Base-by-base conservation (phyloP, 2,329 filamentous ascomycete species). In the Aspergillus fumigatiaffinis region DNA sequence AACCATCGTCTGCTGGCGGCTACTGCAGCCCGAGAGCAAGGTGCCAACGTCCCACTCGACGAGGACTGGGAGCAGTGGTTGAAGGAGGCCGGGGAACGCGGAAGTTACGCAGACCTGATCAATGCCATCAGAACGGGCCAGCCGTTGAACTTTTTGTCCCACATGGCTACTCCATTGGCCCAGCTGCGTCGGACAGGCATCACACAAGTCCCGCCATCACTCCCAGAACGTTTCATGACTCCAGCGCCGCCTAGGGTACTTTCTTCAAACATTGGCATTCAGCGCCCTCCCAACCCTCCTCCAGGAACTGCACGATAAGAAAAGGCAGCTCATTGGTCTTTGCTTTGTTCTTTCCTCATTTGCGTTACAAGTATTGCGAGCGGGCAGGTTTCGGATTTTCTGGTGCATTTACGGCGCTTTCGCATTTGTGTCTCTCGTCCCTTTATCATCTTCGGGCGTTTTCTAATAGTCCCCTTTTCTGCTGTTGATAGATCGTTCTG, bases 31-130 rank as follows among this genome's bases (percentile, higher is more conserved):
- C 76, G 81, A 56, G 79, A 80, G 58, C 76, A 77, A 59, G 80
- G 80, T 41, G 74, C 71, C 23, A 67, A 78, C 58, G 77, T 79
- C 35, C 68, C 76, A 25, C 65, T 78, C 6, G 76, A 78, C 42
- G 73, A 75, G 52, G 75, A 77, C 55, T 84, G 80, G 79, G 82
- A 85, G 64, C 82, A 84, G 64, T 84, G 81, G 76, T 69, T 84
- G 56, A 84, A 84, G 64, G 82, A 84, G 62, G 80, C 77, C 8
- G 76, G 80, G 17, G 82, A 84, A 63, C 73, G 80, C 41, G 80
- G 80, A 51, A 70, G 68, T 50, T 76, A 75, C 59, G 64, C 66
- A n/a, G 73, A 76, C 50, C 71, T 77, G 63, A 63, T 77, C 25
- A 67, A 74, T 57, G 71, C 73, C 8, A 75, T 77, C 57, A 67